Evolutionary conservation across 169 alveolate species (phyloP).

Genomic region (Plasmodium gallinaceum): DNA sequence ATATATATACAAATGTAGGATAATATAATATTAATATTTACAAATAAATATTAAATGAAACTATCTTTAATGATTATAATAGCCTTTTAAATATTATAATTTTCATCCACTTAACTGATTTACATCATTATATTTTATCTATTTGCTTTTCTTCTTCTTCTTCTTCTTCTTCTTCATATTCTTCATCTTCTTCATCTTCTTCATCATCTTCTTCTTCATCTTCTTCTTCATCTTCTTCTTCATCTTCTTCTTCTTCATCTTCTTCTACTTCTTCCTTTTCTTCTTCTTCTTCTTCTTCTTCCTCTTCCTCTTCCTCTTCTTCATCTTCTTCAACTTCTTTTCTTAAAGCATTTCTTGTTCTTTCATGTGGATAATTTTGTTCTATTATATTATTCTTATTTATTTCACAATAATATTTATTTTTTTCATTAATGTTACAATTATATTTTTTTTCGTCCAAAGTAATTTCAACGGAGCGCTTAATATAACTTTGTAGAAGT

Average conservation of each 20-base stretch:
- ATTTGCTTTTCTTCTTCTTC: too few species aligned
- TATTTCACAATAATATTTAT: slow-evolving; percentile 53
- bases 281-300: slow-evolving; percentile 17
- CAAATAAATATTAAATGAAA: too few species aligned
- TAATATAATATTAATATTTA: too few species aligned
- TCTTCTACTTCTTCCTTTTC: too few species aligned
- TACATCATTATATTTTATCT: too few species aligned
- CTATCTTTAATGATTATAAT: too few species aligned
- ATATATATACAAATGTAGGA: not conserved
- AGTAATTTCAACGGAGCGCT: slow-evolving; percentile 45
- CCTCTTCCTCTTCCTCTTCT: slow-evolving; percentile 18
- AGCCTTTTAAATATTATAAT: too few species aligned
- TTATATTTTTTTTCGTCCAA: slow-evolving; percentile 34
- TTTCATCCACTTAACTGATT: too few species aligned
- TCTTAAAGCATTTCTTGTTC: slow-evolving; percentile 46
- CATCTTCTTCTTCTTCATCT: slow-evolving; percentile 15
- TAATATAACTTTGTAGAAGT: slow-evolving; percentile 50
- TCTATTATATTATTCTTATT: slow-evolving; percentile 55
- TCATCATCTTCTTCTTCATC: slow-evolving; percentile 35
- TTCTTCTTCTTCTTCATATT: not conserved
- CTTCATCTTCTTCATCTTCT: slow-evolving; percentile 17
- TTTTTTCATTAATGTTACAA: slow-evolving; percentile 18
- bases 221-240: slow-evolving; percentile 17
- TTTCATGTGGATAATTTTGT: slow-evolving; percentile 49
- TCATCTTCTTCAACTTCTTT: slow-evolving; percentile 50